These are phyloP conservation scores for Phialophora expanda DNA, from an alignment of 2,329 filamentous ascomycete species.

Conservation along the genomic window DNA sequence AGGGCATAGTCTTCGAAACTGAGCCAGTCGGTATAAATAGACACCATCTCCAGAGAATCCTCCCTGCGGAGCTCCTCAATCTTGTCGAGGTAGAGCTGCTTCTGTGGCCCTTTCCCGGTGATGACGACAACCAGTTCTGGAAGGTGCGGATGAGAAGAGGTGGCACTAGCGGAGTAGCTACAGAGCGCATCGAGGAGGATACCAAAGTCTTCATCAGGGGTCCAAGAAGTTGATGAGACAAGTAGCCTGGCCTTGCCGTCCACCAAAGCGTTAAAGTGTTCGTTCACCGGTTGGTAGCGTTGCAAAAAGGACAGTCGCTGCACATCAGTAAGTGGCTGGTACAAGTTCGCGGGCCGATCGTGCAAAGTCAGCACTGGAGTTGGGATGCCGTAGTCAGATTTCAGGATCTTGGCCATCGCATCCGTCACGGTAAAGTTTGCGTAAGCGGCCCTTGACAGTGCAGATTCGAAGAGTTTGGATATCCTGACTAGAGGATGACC, in stretches of 20 bases:
- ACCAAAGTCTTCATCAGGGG: conserved; percentile 91
- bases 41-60: conserved; percentile 71
- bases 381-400: conserved; percentile 67
- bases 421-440: conserved; percentile 86
- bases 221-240: conserved; percentile 96
- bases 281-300: conserved; percentile 67
- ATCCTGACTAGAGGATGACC: conserved; percentile 76
- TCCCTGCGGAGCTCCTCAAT: conserved; percentile 66
- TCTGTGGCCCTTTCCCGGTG: conserved; percentile 89
- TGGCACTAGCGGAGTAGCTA: conserved; percentile 66
- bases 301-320: conserved; percentile 66
- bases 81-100: conserved; percentile 70
- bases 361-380: conserved; percentile 75
- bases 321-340: conserved; percentile 68
- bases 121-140: conserved; percentile 84
- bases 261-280: conserved; percentile 64
- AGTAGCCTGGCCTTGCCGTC: conserved; percentile 69
- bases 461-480: conserved; percentile 76
- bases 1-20: conserved; percentile 81
- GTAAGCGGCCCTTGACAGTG: conserved; percentile 70
- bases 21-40: conserved; percentile 82
- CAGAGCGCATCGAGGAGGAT: conserved; percentile 83
- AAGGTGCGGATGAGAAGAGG: conserved; percentile 52
- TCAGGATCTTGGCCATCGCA: conserved; percentile 80
- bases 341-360: conserved; percentile 82